These are phyloP conservation scores for Neoscytalidium dimidiatum DNA, from an alignment of 2,329 filamentous ascomycete species.

Conservation along the genomic window DNA sequence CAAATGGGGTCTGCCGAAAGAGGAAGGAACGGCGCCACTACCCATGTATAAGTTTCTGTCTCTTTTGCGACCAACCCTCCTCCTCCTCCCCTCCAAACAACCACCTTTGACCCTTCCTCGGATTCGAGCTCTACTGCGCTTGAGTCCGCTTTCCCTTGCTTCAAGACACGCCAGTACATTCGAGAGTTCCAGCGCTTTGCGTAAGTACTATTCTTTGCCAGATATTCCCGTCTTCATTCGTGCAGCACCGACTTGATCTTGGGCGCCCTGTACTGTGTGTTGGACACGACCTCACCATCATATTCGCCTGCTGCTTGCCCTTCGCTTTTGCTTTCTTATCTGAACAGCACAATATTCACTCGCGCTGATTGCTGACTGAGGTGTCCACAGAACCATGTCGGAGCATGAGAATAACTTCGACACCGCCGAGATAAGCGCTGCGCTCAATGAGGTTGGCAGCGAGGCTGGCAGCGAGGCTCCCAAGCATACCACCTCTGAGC, in stretches of 20 bases:
- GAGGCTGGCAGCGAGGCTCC: slow-evolving; percentile 23
- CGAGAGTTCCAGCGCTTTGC: background rate
- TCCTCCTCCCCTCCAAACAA: background rate
- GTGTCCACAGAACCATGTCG: slow-evolving; percentile 1
- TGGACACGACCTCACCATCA: no score
- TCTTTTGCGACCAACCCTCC: background rate
- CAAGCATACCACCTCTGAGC: slow-evolving; percentile 31
- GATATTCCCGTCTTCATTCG: background rate
- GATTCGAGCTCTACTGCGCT: background rate
- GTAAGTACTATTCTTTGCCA: no score
- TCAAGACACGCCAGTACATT: background rate
- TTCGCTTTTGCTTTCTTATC: no score
- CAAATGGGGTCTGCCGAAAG: background rate
- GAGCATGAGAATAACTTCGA: slow-evolving; percentile 19
- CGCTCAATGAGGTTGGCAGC: slow-evolving; percentile 25
- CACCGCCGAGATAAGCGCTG: slow-evolving; percentile 24
- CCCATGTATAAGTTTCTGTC: background rate
- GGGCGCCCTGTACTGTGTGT: no score
- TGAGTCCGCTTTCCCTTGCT: no score
- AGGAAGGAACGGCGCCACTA: background rate
- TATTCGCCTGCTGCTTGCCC: no score
- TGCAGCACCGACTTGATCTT: background rate
- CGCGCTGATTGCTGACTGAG: background rate
- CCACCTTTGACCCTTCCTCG: background rate
- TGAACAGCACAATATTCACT: background rate